phyloP scores from a whole-genome alignment of 306 rosid species.

The Quercus glauca region DNA sequence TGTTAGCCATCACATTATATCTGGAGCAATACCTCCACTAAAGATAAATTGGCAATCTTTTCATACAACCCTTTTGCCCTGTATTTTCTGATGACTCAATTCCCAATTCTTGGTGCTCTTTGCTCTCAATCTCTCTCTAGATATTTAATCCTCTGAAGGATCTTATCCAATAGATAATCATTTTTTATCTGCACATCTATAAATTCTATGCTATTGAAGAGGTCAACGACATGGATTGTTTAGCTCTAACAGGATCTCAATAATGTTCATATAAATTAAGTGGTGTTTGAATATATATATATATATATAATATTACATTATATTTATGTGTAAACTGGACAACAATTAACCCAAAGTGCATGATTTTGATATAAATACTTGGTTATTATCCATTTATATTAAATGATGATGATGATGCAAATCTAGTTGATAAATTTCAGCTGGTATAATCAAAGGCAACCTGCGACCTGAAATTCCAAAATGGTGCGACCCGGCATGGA shows the following conservation, averaged over 20 bases:
- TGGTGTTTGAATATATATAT: no score
- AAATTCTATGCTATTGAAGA: no score
- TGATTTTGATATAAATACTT: not conserved
- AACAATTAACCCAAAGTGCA: not conserved
- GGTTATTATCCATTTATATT: not conserved
- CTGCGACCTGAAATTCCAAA: constrained; percentile 34
- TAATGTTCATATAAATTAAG: no score
- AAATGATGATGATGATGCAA: not conserved
- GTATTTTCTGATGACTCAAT: not conserved
- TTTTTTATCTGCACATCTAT: not conserved
- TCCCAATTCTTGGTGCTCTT: not conserved
- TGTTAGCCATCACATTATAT: not conserved
- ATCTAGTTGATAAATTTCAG: constrained; percentile 12
- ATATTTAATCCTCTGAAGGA: not conserved
- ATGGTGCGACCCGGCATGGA: constrained; percentile 41
- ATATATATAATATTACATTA: no score
- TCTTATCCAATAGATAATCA: not conserved
- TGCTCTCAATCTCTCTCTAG: not conserved
- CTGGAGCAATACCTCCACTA: not conserved
- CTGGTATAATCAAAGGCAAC: constrained; percentile 21
- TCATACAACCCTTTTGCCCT: not conserved
- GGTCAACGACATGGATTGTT: no score
- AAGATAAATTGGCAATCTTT: not conserved
- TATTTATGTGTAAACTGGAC: no score
- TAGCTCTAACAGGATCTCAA: no score